phyloP scores from a whole-genome alignment of 805 yeast genomes.

The Schizosaccharomyces cryophilus region DNA sequence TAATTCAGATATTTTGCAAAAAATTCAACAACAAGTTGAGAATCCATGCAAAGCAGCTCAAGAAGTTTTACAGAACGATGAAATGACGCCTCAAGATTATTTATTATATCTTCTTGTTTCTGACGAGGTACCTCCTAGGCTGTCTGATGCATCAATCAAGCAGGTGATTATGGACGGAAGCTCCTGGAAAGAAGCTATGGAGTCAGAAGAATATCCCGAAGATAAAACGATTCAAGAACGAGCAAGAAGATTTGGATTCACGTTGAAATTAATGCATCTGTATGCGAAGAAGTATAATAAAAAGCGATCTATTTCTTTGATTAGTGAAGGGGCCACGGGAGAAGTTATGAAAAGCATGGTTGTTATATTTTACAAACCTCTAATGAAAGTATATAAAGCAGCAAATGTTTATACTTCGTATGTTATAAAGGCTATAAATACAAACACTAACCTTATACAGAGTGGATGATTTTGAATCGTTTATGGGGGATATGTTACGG shows the following conservation, averaged over 20 bases:
- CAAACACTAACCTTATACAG: not conserved
- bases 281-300: not conserved
- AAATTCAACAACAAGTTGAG: conserved; percentile 1
- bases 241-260: not conserved
- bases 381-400: conserved; percentile 39
- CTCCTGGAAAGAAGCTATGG: conserved; percentile 16
- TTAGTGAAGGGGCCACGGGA: conserved; percentile 73
- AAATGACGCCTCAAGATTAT: not conserved
- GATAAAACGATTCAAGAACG: not conserved
- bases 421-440: conserved; percentile 4
- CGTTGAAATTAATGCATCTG: not conserved
- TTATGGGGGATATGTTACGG: conserved; percentile 39
- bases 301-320: conserved; percentile 21
- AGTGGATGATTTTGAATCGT: conserved; percentile 33
- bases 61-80: not conserved
- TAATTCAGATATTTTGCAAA: conserved; percentile 9
- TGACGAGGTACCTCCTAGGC: not conserved
- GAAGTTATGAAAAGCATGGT: conserved; percentile 47
- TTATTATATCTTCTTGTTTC: not conserved
- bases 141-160: conserved; percentile 6
- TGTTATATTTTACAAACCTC: conserved; percentile 47
- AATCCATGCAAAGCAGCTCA: not conserved
- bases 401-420: conserved; percentile 38
- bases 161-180: conserved; percentile 12
- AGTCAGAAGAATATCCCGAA: not conserved